Base-by-base conservation (phyloP, 106 monocot genomes). In the Cymbidium sinense region DNA sequence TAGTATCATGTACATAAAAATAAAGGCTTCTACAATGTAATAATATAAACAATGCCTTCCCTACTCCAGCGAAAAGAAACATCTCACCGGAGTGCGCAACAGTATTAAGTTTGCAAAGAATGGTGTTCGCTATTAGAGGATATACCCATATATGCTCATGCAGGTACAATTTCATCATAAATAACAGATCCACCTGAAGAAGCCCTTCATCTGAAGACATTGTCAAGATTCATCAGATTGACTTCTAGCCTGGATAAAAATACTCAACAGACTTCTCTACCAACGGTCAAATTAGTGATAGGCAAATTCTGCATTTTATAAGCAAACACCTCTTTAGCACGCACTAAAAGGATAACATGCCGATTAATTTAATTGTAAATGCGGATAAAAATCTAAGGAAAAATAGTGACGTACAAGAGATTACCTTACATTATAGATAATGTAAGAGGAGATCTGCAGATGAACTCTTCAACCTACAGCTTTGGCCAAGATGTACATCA, bases 401-500 rank as follows among this genome's bases (percentile, higher is more conserved):
- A 67, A 67, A 67, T 2, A 67, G 10, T 8, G 64, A 7, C 28
- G n/a, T n/a, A 54, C 2, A 54, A 4, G 1, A 67, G 2, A 18
- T 3, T 67, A 67, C 33, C 67, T 67, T 18, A 23, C 15, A 33
- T 33, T 33, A 67, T 67, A 67, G 33, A 67, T 99, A 99, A 47
- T 86, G 88, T 35, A 85, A 78, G 55, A 86, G 94, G 78, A 99
- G 92, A 54, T 94, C 87, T 0, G 79, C 74, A 2, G 90, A 87
- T 20, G 90, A 88, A 67, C 78, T 92, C 84, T 82, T 94, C 70
- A 99, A 74, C 70, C 92, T 89, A 84, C 98, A 99, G 80, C 98
- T 99, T 77, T 94, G 94, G 47, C 94, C 91, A 34, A 99, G 94
- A 73, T 94, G 98, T 78, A 99, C 90, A 85, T 99, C 98, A 18